Conservation (phyloP, 768 basidiomycete species). For the Boletales sp. region DNA sequence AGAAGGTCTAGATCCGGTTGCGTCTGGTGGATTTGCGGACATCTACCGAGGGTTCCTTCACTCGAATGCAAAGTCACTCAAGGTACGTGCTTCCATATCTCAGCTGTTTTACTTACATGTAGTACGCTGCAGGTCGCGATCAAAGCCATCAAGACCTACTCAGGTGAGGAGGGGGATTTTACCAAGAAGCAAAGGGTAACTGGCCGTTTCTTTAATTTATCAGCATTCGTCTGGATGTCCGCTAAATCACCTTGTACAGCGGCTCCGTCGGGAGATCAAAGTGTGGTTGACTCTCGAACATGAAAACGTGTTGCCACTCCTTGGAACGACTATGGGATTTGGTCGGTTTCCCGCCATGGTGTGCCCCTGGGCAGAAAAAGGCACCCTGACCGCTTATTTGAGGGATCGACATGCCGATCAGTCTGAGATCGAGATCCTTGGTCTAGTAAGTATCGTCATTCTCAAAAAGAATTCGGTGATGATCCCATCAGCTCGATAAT, state of each 20-base stretch:
- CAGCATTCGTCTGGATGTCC: too few species aligned
- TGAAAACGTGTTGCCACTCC: too few species aligned
- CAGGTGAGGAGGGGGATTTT: background rate
- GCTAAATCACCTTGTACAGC: too few species aligned
- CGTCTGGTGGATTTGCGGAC: constrained; percentile 6
- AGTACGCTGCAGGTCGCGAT: background rate
- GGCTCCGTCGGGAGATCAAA: too few species aligned
- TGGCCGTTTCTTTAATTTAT: too few species aligned
- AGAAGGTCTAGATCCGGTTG: background rate
- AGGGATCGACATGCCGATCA: too few species aligned
- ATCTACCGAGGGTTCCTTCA: constrained; percentile 1
- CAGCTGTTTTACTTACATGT: background rate
- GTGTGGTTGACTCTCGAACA: too few species aligned
- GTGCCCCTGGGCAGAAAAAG: too few species aligned
- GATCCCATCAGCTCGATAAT: background rate
- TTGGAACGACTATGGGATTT: too few species aligned
- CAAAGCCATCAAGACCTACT: background rate
- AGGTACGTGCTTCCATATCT: background rate
- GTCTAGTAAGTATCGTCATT: background rate
- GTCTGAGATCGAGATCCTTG: too few species aligned
- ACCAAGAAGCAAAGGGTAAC: background rate
- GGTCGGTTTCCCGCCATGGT: too few species aligned
- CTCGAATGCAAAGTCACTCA: background rate
- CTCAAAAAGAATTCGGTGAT: background rate
- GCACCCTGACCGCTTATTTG: too few species aligned